Percentiles rank a stretch among this genome's conserved stretches.
These are phyloP conservation scores for Cytidiella melzeri DNA, from an alignment of 768 basidiomycete genomes.

Conservation along the genomic window DNA sequence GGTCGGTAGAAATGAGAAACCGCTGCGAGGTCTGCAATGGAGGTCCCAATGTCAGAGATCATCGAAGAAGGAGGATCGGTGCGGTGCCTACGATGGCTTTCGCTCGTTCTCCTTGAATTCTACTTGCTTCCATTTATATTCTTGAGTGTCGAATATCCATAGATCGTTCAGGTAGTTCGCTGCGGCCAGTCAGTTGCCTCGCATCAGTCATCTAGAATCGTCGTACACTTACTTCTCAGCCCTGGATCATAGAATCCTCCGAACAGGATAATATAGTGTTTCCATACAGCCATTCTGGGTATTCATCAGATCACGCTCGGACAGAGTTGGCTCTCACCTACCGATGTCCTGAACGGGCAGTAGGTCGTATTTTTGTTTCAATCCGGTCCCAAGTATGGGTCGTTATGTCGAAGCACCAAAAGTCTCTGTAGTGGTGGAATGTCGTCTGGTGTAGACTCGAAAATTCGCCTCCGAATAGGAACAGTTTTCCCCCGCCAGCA, in stretches of 20 bases:
- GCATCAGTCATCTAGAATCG: background rate
- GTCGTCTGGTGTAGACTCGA: constrained; percentile 77
- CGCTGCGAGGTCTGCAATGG: constrained; percentile 57
- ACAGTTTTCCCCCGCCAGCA: constrained; percentile 79
- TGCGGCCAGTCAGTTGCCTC: constrained; percentile 21
- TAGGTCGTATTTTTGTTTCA: constrained; percentile 77
- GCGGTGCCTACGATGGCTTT: constrained; percentile 57
- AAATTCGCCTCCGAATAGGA: constrained; percentile 85
- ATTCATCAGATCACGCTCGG: background rate
- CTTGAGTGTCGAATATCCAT: constrained; percentile 82
- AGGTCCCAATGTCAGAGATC: background rate
- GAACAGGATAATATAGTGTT: constrained; percentile 80
- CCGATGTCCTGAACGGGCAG: constrained; percentile 80
- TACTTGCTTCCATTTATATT: constrained; percentile 80
- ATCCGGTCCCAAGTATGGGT: constrained; percentile 84
- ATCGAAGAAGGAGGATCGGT: background rate
- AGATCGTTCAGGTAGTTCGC: constrained; percentile 80
- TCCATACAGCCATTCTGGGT: constrained; percentile 89
- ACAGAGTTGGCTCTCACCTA: too few species aligned
- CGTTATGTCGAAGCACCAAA: constrained; percentile 81
- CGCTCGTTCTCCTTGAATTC: constrained; percentile 67
- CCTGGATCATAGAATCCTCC: constrained; percentile 91
- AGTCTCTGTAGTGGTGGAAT: constrained; percentile 85
- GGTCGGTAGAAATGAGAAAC: constrained; percentile 79
- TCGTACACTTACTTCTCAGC: constrained; percentile 53